Percentiles rank a stretch among this genome's conserved stretches.
These are phyloP conservation scores for Rhizoclosmatium globosum DNA, from an alignment of 192 early-diverging fungal species.

Conservation along the genomic window DNA sequence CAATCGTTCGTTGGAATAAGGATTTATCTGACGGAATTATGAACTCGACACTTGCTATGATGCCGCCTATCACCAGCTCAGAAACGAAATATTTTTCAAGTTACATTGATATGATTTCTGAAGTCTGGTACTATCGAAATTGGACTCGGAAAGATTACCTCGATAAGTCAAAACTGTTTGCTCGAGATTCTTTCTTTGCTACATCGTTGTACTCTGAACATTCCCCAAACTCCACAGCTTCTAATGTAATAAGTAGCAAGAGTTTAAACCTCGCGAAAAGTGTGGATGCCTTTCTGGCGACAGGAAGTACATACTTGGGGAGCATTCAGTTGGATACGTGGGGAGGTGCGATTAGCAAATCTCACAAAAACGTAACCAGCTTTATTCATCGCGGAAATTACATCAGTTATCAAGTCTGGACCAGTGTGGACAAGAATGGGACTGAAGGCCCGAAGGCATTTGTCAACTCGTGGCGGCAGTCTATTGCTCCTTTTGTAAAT, in stretches of 20 bases:
- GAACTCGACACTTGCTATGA: neutral
- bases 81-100: neutral
- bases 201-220: conserved; percentile 9
- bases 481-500: neutral
- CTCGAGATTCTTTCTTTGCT: neutral
- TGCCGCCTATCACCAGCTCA: neutral
- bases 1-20: neutral
- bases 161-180: neutral
- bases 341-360: conserved; percentile 12
- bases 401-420: conserved; percentile 14
- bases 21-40: neutral
- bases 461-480: neutral
- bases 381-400: conserved; percentile 23
- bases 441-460: neutral
- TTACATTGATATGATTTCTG: conserved; percentile 9
- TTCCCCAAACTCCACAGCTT: neutral
- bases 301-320: neutral
- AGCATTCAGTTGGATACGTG: conserved; percentile 17
- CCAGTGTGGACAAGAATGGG: neutral
- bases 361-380: neutral
- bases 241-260: neutral
- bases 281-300: neutral
- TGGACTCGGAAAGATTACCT: conserved; percentile 1
- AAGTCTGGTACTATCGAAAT: neutral
- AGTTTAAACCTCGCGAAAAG: neutral